Conservation (phyloP, 2,329 filamentous ascomycete genomes). For the Aspergillus caelatus region DNA sequence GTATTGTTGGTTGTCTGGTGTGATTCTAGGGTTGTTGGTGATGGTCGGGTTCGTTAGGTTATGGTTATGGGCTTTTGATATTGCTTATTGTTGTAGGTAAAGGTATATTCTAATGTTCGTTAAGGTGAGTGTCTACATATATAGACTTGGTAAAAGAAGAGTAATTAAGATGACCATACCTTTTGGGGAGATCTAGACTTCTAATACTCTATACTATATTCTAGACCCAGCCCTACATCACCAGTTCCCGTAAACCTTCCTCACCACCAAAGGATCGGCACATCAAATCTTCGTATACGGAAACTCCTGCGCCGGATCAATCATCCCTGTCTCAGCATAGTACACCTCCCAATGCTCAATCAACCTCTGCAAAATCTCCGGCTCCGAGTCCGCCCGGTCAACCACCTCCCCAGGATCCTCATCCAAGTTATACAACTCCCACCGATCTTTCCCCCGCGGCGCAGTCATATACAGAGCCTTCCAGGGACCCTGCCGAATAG, state of each 20-base stretch:
- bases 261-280: neutral
- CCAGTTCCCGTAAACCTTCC: no score
- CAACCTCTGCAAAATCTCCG: slow-evolving; percentile 51
- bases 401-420: slow-evolving; percentile 56
- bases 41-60: neutral
- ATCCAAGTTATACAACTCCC: slow-evolving; percentile 60
- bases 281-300: neutral
- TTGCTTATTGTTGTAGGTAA: neutral
- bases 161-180: neutral
- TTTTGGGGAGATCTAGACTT: neutral
- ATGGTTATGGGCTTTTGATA: neutral
- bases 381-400: slow-evolving; percentile 46
- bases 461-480: slow-evolving; percentile 62
- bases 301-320: slow-evolving; percentile 26
- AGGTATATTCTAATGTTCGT: no score
- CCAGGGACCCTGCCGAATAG: slow-evolving; percentile 59
- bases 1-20: no score
- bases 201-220: neutral
- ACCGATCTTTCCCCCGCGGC: slow-evolving; percentile 57
- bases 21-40: neutral
- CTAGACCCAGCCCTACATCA: neutral
- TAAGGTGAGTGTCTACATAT: neutral
- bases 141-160: neutral
- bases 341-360: slow-evolving; percentile 61
- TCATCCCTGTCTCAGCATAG: slow-evolving; percentile 61